phyloP scores from a whole-genome alignment of 345 rosid species.

The Gossypium ekmanianum region DNA sequence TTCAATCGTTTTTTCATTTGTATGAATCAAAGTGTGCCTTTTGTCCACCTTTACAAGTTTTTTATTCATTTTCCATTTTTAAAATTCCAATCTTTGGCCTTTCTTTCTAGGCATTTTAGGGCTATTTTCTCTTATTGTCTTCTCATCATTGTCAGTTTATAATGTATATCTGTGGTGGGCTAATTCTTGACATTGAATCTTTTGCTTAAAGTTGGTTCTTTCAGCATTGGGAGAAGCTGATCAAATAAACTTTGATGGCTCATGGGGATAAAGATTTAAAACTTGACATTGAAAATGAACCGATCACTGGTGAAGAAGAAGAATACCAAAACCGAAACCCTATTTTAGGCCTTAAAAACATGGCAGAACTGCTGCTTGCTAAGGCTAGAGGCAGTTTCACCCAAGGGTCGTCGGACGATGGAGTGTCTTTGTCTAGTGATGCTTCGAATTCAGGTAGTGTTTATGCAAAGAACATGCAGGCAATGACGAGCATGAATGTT shows the following conservation, averaged over 20 bases:
- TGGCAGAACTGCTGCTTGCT: neutral
- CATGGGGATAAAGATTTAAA: constrained; percentile 36
- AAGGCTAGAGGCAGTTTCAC: neutral
- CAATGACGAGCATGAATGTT: constrained; percentile 26
- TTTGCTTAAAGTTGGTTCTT: constrained; percentile 11
- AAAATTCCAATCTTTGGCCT: no score
- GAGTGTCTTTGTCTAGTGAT: constrained; percentile 20
- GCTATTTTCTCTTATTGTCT: neutral
- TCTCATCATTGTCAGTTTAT: no score
- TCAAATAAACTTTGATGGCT: constrained; percentile 21
- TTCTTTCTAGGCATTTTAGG: constrained; percentile 5
- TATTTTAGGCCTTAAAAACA: neutral
- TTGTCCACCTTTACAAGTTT: no score
- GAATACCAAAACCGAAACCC: constrained; percentile 30
- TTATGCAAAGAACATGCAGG: constrained; percentile 7
- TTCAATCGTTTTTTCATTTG: neutral
- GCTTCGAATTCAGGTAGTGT: neutral
- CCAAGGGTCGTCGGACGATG: neutral
- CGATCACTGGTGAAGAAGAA: constrained; percentile 22
- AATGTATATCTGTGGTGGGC: constrained; percentile 11
- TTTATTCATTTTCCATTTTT: no score
- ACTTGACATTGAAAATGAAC: constrained; percentile 71
- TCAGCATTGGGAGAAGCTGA: constrained; percentile 16
- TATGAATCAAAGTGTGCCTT: constrained; percentile 4
- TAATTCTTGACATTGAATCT: constrained; percentile 8